A percentile compares a stretch with the other conserved stretches of the same genome.
Conservation (phyloP, 768 basidiomycete species). For the Pisolithus sp. region DNA sequence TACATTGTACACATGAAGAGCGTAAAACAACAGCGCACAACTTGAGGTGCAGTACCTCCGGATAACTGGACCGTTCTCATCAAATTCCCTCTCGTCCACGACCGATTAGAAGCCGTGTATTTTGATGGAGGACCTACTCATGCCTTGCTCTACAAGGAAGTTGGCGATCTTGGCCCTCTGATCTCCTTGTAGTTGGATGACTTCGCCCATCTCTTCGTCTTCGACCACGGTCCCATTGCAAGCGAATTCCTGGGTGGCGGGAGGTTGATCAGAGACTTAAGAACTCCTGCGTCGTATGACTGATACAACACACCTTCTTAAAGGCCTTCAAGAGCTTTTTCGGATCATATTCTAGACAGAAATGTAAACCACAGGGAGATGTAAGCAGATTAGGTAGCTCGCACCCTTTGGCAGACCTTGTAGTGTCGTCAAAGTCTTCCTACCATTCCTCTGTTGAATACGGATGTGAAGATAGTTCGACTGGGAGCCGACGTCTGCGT, state of each 20-base stretch:
- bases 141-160: constrained; percentile 81
- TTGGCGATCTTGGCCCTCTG: constrained; percentile 86
- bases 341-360: constrained; percentile 80
- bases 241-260: constrained; percentile 72
- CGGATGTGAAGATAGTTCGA: constrained; percentile 89
- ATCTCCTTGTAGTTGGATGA: constrained; percentile 98
- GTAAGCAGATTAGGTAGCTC: constrained; percentile 19
- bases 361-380: constrained; percentile 7
- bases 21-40: constrained; percentile 5
- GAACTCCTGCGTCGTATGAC: background rate
- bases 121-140: constrained; percentile 74
- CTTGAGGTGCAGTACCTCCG: background rate
- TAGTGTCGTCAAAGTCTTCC: constrained; percentile 96
- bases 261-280: constrained; percentile 6
- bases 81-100: constrained; percentile 1
- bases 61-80: no score
- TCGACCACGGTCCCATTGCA: constrained; percentile 97
- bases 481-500: constrained; percentile 73
- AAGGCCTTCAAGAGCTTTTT: constrained; percentile 99
- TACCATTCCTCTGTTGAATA: constrained; percentile 98
- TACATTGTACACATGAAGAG: constrained; percentile 20
- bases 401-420: constrained; percentile 89
- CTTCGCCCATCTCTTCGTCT: constrained; percentile 92
- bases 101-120: constrained; percentile 74
- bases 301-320: constrained; percentile 68